A percentile compares a stretch with the other conserved stretches of the same genome.
Evolutionary conservation across 352 stramenopile genomes (phyloP).

Genomic region (Aphanomyces cochlioides): DNA sequence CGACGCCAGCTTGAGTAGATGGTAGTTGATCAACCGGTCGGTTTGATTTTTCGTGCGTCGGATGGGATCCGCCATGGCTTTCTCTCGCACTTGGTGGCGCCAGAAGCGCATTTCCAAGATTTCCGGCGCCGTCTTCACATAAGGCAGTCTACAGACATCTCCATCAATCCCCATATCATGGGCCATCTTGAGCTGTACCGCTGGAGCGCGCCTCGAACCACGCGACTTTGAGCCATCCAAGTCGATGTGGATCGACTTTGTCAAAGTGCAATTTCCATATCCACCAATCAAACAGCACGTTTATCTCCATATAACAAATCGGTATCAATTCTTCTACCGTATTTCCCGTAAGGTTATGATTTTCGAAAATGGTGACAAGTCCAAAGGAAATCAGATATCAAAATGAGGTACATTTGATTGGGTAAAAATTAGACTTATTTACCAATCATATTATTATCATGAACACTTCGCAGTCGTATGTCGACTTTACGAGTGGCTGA

Average conservation of each 20-base stretch:
- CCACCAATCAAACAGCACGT: not conserved
- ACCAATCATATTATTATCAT: too few species aligned
- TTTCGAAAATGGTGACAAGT: too few species aligned
- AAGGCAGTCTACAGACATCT: constrained; percentile 10
- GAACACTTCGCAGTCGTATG: too few species aligned
- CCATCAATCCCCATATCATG: not conserved
- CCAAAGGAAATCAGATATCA: too few species aligned
- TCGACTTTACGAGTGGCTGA: too few species aligned
- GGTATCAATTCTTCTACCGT: too few species aligned
- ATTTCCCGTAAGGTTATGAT: too few species aligned
- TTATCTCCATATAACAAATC: too few species aligned
- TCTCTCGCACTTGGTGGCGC: constrained; percentile 62
- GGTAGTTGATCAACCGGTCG: constrained; percentile 73
- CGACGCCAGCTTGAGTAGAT: constrained; percentile 65
- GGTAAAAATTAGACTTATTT: too few species aligned
- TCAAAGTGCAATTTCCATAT: too few species aligned
- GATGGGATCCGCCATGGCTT: constrained; percentile 72
- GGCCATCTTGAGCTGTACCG: not conserved
- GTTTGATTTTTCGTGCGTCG: constrained; percentile 80
- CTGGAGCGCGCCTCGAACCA: constrained; percentile 10
- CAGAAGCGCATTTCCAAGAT: constrained; percentile 81
- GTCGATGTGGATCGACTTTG: too few species aligned
- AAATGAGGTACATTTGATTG: too few species aligned
- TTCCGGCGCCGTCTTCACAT: constrained; percentile 36
- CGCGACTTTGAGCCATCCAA: not conserved